Evolutionary conservation across 768 basidiomycete genomes (phyloP), one percentile per base, ranked within the genome.

Genomic region (Mycena crocata): DNA sequence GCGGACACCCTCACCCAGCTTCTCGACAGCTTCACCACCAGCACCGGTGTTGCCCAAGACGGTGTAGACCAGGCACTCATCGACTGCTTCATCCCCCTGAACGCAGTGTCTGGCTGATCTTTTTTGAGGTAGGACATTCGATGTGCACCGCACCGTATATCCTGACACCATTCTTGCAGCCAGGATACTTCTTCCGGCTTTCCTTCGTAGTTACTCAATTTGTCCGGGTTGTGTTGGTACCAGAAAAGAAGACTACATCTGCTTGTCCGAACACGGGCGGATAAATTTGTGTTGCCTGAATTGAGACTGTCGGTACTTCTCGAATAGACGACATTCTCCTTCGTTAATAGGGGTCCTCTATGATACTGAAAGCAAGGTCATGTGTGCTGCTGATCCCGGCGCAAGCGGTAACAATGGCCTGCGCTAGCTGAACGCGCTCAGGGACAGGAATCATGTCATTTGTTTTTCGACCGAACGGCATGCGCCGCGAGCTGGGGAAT

Each of bases 31-130:
- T 69, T 69, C 68, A 7, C 44, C 12, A 48, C 23, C 39, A 65
- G 39, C 58, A 65, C 68, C 21, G 48, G 48, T 46, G 37, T 34
- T n/a, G 62, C 68, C 9, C 68, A 66, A 49, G 68, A 69, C 30
- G 68, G 68, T n/a, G 64, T 37, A 5, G 15, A 21, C 12, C 35
- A 69, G 35, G 68, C 68, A 3, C 31, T 69, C 24, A 66, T 69
- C 37, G 68, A 69, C 59, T 69, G 68, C 59, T 66, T 62, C 64
- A n/a, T 69, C 13, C 68, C 68, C 37, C 28, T 66, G 21, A 57
- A 26, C 45, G 54, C 62, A 9, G 67, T 68, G n/a, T 68, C 67
- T 34, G 67, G 62, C 37, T 68, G 52, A 68, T 51, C 39, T 56
- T 57, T 23, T 8, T 52, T 39, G 51, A 62, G 40, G 52, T 54